A percentile compares a stretch with the other conserved stretches of the same genome.
Conservation (phyloP, 1,284 basidiomycete species). For the Papiliotrema fonsecae region DNA sequence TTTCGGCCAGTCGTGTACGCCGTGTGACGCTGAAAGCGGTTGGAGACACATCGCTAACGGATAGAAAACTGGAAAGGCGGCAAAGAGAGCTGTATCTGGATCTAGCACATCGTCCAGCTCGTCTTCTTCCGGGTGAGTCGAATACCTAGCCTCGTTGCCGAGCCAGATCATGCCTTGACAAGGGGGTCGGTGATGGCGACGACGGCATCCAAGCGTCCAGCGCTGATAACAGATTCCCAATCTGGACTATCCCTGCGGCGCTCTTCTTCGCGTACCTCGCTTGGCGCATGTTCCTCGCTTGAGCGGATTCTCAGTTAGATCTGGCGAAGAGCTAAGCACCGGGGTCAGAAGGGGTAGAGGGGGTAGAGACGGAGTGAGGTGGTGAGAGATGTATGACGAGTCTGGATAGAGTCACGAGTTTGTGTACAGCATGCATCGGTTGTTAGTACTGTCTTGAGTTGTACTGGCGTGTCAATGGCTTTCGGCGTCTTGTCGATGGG, state of each 20-base stretch:
- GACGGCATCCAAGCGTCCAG: too few relatives aligned
- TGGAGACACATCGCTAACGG: not conserved
- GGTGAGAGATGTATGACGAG: not conserved
- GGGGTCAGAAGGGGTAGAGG: too few relatives aligned
- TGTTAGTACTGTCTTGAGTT: too few relatives aligned
- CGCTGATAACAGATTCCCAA: constrained; percentile 21
- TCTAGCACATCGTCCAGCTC: not conserved
- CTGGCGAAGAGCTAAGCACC: not conserved
- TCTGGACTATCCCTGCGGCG: constrained; percentile 38
- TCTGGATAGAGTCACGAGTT: too few relatives aligned
- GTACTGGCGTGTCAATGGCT: too few relatives aligned
- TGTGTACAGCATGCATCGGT: too few relatives aligned
- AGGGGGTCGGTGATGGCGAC: too few relatives aligned
- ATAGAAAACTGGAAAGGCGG: constrained; percentile 5
- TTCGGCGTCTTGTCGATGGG: too few relatives aligned
- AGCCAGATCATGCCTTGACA: too few relatives aligned
- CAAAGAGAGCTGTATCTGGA: not conserved
- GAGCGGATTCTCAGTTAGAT: constrained; percentile 5
- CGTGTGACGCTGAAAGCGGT: too few relatives aligned
- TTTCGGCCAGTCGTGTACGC: too few relatives aligned
- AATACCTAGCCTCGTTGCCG: constrained; percentile 1
- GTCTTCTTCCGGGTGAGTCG: not conserved
- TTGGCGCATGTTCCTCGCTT: constrained; percentile 45
- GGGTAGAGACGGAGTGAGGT: too few relatives aligned
- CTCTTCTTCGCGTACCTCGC: constrained; percentile 41